Conservation (phyloP, 2,329 filamentous ascomycete genomes). For the Colletotrichum navitas region DNA sequence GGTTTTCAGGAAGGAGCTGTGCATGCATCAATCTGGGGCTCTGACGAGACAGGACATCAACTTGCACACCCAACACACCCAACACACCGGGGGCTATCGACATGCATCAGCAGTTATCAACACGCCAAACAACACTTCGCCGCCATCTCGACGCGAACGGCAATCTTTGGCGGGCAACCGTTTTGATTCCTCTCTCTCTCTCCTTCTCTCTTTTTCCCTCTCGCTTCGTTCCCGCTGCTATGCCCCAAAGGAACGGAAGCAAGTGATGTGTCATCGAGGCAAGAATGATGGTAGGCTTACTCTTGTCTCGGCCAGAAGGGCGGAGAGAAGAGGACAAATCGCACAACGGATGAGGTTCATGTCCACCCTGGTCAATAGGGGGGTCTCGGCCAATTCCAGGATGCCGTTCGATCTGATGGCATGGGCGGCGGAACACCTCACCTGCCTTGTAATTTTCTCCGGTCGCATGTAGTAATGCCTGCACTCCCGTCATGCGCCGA, state of each 20-base stretch:
- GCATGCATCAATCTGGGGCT: not conserved
- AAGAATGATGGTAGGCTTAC: too few species aligned
- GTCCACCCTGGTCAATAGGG: not conserved
- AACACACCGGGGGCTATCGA: not conserved
- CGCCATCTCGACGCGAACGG: conserved; percentile 9
- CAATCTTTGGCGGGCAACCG: not conserved
- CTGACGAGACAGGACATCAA: not conserved
- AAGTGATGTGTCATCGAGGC: not conserved
- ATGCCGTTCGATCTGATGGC: conserved; percentile 26
- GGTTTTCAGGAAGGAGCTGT: not conserved
- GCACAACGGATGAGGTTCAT: too few species aligned
- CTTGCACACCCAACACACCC: not conserved
- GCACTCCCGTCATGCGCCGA: conserved; percentile 25
- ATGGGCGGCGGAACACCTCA: conserved; percentile 29
- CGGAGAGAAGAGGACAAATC: not conserved
- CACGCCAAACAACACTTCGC: not conserved
- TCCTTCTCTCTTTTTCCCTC: too few species aligned
- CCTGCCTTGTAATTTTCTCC: conserved; percentile 15
- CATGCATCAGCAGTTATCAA: conserved; percentile 10
- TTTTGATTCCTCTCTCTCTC: not conserved
- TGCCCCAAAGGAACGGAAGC: not conserved
- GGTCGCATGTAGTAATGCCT: conserved; percentile 12
- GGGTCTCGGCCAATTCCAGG: not conserved
- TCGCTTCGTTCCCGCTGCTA: not conserved
- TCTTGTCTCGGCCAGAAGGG: too few species aligned